These are phyloP conservation scores for Phytophthora pini DNA, from an alignment of 352 stramenopile genomes.

Conservation along the genomic window DNA sequence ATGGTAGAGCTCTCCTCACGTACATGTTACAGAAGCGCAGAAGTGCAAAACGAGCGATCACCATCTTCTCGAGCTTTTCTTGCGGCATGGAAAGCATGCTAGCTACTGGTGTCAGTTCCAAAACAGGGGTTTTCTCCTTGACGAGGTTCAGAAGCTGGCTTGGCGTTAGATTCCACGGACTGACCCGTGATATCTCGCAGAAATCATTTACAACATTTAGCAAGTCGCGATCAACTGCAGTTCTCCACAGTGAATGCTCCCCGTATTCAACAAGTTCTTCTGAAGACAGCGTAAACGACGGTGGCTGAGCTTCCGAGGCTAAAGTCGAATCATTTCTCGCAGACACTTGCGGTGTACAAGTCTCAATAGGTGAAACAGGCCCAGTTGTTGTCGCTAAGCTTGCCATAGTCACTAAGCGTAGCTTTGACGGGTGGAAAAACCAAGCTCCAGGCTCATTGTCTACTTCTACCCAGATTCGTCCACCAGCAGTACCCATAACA, in stretches of 20 bases:
- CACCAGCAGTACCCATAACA: slow-evolving; percentile 66
- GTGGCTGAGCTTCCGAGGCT: background rate
- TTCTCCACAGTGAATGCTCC: slow-evolving; percentile 48
- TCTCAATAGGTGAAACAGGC: too few species aligned
- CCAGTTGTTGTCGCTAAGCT: background rate
- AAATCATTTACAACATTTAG: slow-evolving; percentile 55
- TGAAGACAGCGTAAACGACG: slow-evolving; percentile 9
- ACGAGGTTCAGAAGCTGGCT: slow-evolving; percentile 44
- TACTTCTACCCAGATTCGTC: slow-evolving; percentile 81
- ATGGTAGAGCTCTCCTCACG: slow-evolving; percentile 67
- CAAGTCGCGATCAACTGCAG: slow-evolving; percentile 50
- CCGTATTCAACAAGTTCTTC: slow-evolving; percentile 38
- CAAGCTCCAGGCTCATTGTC: slow-evolving; percentile 80
- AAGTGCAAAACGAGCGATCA: slow-evolving; percentile 66
- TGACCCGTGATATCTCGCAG: slow-evolving; percentile 58
- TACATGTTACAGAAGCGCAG: slow-evolving; percentile 81
- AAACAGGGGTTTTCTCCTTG: slow-evolving; percentile 18
- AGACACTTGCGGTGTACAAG: background rate
- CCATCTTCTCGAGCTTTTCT: slow-evolving; percentile 27
- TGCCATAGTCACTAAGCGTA: slow-evolving; percentile 48
- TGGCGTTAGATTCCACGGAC: slow-evolving; percentile 70
- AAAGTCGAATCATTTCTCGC: background rate
- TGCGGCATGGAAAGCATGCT: slow-evolving; percentile 16
- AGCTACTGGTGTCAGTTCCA: slow-evolving; percentile 23
- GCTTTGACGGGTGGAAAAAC: slow-evolving; percentile 80